These are phyloP conservation scores for Carex myosuroides DNA, from an alignment of 176 grass and related monocot genomes.

Conservation along the genomic window DNA sequence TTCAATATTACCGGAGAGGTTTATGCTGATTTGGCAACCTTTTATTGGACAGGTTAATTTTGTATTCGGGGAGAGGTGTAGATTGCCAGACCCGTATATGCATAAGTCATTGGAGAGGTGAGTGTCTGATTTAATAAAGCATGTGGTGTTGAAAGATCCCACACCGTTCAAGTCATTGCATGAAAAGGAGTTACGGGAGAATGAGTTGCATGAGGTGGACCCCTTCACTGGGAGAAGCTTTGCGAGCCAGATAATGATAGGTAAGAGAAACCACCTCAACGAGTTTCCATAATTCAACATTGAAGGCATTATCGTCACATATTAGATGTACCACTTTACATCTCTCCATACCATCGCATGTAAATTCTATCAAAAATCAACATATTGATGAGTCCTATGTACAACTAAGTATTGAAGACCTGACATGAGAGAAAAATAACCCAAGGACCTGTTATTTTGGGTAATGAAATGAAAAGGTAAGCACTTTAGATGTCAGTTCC, in stretches of 20 bases:
- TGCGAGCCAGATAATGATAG: background rate
- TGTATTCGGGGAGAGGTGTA: conserved; percentile 36
- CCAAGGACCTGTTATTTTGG: background rate
- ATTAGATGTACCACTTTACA: background rate
- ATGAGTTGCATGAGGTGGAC: conserved; percentile 15
- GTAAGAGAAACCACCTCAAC: background rate
- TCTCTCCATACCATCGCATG: background rate
- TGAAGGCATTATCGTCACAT: background rate
- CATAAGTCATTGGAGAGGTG: conserved; percentile 40
- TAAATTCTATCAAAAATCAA: background rate
- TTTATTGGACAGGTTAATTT: conserved; percentile 42
- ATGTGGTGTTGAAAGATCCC: conserved; percentile 61
- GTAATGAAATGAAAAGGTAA: background rate
- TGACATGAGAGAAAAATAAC: background rate
- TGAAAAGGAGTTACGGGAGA: conserved; percentile 34
- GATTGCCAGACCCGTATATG: conserved; percentile 46
- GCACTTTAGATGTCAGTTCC: background rate
- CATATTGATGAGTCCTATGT: background rate
- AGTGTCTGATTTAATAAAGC: conserved; percentile 50
- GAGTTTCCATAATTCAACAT: conserved; percentile 3
- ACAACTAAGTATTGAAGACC: background rate
- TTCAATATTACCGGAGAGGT: conserved; percentile 46
- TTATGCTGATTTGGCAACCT: conserved; percentile 55
- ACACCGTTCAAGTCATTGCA: conserved; percentile 67
- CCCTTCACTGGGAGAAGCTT: background rate